Conservation (phyloP, 2,329 filamentous ascomycete genomes). For the Neofusicoccum sp. region DNA sequence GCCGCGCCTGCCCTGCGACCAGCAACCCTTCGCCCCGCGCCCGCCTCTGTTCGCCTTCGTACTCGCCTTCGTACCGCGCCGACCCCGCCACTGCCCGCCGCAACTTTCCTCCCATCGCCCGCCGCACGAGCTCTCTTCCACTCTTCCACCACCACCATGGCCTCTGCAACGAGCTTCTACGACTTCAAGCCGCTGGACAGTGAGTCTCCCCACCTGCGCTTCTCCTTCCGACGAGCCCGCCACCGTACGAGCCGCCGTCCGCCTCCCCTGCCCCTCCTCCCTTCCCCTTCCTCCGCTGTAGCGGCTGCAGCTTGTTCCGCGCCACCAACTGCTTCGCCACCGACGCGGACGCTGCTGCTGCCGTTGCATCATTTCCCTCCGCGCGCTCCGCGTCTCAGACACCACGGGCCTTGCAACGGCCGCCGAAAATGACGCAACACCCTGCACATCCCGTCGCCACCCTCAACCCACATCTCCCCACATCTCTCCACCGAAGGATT, state of each 20-base stretch:
- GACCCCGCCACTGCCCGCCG: not conserved
- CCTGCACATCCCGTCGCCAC: not conserved
- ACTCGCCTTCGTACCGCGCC: not conserved
- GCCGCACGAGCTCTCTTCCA: not conserved
- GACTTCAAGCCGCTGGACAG: constrained; percentile 82
- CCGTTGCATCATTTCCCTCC: not conserved
- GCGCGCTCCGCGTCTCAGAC: not conserved
- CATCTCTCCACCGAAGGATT: not conserved
- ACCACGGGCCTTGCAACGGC: not conserved
- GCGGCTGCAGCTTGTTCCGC: no score
- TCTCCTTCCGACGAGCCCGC: no score
- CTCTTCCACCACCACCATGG: constrained; percentile 49
- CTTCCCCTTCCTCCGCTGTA: not conserved
- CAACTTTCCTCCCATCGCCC: not conserved
- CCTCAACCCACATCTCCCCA: constrained; percentile 17
- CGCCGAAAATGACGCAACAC: not conserved
- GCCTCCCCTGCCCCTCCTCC: not conserved
- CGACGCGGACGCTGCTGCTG: not conserved
- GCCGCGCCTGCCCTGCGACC: not conserved
- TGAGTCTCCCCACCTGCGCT: constrained; percentile 46
- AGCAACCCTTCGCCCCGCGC: not conserved
- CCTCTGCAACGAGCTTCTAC: constrained; percentile 71
- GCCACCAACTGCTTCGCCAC: constrained; percentile 3
- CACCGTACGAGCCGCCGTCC: not conserved
- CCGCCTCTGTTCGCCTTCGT: not conserved